Evolutionary conservation across 2,329 filamentous ascomycete genomes (phyloP), one percentile per base, ranked within the genome.

Genomic region (Sporothrix dimorphospora): DNA sequence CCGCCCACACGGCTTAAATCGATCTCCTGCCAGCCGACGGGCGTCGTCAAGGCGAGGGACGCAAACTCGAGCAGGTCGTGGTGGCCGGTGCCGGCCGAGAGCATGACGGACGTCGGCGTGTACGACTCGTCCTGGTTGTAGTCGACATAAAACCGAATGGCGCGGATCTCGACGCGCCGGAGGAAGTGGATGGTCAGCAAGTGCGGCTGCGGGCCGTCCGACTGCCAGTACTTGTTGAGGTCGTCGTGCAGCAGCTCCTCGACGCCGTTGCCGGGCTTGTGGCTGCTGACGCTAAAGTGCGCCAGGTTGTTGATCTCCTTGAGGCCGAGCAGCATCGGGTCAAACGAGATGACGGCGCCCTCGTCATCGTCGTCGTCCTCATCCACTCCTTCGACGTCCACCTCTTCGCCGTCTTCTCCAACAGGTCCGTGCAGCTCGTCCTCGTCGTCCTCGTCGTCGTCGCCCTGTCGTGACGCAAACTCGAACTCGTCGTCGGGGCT

Each of bases 41-140:
- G 95, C 72, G 89, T 90, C 75, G 90, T 89, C 30, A 97, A 90
- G 75, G 89, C 87, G 85, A 97, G 91, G 30, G 90, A 90, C 1
- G 91, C 90, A 80, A 97, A 98, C 74, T 96, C 92, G 70, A 97
- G 91, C 11, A 98, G 88, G 78, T 97, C 94, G 80, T 98, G 96
- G 75, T 94, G 92, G 59, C 94, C 94, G 75, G 94, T 97, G 14
- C 96, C 96, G 0, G 94, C 95, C 49, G 92, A 89, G 79, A 98
- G 94, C 63, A 92, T 85, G 78, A 99, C 97, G 77, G 94, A 93
- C 0, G 94, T 98, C 0, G 96, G 96, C 3, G 96, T 99, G 81
- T 99, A 99, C 57, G 92, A 96, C 82, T 99, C 96, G 81, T 99
- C 96, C 70, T 93, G 89, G 74, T 91, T 90, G 81, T 97, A 97